Conservation (phyloP, 1,284 basidiomycete species). For the Boletellus sp. region DNA sequence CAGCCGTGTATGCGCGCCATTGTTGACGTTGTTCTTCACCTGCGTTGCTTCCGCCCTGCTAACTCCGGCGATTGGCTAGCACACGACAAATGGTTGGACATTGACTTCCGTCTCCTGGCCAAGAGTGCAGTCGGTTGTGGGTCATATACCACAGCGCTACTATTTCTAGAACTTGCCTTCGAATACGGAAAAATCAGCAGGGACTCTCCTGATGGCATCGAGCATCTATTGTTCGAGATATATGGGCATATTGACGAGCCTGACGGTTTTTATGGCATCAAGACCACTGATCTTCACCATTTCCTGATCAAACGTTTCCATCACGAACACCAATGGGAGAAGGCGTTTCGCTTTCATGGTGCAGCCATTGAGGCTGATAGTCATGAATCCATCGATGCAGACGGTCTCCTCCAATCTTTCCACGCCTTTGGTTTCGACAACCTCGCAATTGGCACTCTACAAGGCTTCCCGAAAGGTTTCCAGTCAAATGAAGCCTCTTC, state of each 20-base stretch:
- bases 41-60: slow-evolving; percentile 62
- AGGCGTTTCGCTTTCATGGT: slow-evolving; percentile 87
- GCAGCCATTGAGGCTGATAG: slow-evolving; percentile 70
- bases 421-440: slow-evolving; percentile 86
- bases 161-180: slow-evolving; percentile 82
- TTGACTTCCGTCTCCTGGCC: slow-evolving; percentile 74
- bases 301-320: slow-evolving; percentile 83
- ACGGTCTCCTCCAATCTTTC: slow-evolving; percentile 70
- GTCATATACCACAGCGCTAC: slow-evolving; percentile 82
- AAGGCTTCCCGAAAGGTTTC: slow-evolving; percentile 38
- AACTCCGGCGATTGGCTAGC: slow-evolving; percentile 51
- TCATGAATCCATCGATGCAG: slow-evolving; percentile 38
- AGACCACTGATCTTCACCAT: slow-evolving; percentile 67
- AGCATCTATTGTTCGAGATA: slow-evolving; percentile 82
- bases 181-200: slow-evolving; percentile 44
- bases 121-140: slow-evolving; percentile 74
- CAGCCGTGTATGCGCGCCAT: slow-evolving; percentile 58
- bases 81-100: slow-evolving; percentile 80
- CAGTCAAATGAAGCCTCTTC: slow-evolving; percentile 39
- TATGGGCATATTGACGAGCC: slow-evolving; percentile 96
- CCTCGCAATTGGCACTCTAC: slow-evolving; percentile 66
- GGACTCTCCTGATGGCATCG: slow-evolving; percentile 36
- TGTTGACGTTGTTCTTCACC: slow-evolving; percentile 76
- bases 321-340: slow-evolving; percentile 90
- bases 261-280: slow-evolving; percentile 95